Evolutionary conservation across 2,329 filamentous ascomycete genomes (phyloP), one percentile per base, ranked within the genome.

Genomic region (Neopestalotiopsis clavispora): DNA sequence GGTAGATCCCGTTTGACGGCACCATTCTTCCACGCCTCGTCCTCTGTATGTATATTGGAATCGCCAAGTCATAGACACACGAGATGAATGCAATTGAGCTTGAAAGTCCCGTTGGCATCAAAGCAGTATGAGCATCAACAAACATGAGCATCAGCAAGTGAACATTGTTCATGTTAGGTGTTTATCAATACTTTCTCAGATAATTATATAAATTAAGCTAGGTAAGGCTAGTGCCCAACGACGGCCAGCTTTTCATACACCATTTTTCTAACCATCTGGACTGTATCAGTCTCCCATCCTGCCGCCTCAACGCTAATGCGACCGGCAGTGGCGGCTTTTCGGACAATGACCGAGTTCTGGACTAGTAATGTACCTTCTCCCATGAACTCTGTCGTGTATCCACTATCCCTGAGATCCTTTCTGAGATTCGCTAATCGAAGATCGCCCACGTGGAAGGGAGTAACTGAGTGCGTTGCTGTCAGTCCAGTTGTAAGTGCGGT

Each of bases 161-260:
- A 28, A 28, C 3, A 28, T 28, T 28, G 2, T 4, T 28, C 3
- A 28, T 28, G 23, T 28, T 28, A 28, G 4, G 3, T 28, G 23
- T 4, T 28, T 28, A 28, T 28, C 23, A 28, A 28, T 10, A 38
- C 34, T 1, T 38, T 38, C 34, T 38, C 34, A 7, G 10, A 38
- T 38, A 38, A 7, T 9, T 38, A 38, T 38, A 38, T 38, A 38
- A 7, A 38, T 38, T 7, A 38, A 38, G 23, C 23, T 38, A 23
- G 30, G n/a, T 23, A 14, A 14, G 9, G 7, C 52, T 67, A 67
- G 28, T 70, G 65, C 17, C 69, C 92, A 72, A 99, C 95, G 69
- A 98, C 94, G 42, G 96, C 96, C 78, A 99, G 81, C 9, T 94
- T 95, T 74, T 97, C 94, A 79, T 99, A 99, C 72, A 99, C 97